Conservation (phyloP, 2,329 filamentous ascomycete genomes). For the Colletotrichum truncatum region DNA sequence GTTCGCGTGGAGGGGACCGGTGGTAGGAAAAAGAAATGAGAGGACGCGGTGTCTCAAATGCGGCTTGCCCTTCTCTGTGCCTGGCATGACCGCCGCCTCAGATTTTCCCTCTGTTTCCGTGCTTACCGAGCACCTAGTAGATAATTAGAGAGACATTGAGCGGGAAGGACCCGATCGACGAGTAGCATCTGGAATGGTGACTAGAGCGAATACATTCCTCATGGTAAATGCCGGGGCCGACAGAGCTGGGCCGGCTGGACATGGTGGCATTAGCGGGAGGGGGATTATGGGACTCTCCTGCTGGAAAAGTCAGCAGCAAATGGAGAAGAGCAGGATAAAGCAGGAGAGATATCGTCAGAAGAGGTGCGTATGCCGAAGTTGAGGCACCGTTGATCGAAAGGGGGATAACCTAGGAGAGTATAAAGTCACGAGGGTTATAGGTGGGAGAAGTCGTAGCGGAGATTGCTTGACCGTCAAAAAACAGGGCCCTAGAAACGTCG, state of each 20-base stretch:
- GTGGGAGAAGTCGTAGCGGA: too few species aligned
- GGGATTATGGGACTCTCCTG: background rate
- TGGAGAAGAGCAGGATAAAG: background rate
- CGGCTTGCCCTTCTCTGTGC: background rate
- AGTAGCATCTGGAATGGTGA: constrained; percentile 23
- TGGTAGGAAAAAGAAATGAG: constrained; percentile 17
- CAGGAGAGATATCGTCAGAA: background rate
- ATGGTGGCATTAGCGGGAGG: background rate
- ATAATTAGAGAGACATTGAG: constrained; percentile 8
- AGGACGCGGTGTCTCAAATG: constrained; percentile 13
- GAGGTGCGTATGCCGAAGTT: background rate
- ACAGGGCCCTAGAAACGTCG: too few species aligned
- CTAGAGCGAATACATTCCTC: background rate
- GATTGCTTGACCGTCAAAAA: too few species aligned
- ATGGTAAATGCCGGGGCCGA: background rate
- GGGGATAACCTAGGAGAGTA: too few species aligned
- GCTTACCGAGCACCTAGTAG: background rate
- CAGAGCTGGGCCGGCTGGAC: constrained; percentile 4
- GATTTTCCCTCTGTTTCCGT: background rate
- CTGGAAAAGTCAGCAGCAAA: constrained; percentile 9
- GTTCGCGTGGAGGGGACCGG: constrained; percentile 5
- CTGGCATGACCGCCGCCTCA: background rate
- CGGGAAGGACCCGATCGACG: constrained; percentile 23
- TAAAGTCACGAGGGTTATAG: too few species aligned
- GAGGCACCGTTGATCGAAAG: background rate